These are phyloP conservation scores for Aurifilum marmelostoma DNA, from an alignment of 2,329 filamentous ascomycete species.

Conservation along the genomic window DNA sequence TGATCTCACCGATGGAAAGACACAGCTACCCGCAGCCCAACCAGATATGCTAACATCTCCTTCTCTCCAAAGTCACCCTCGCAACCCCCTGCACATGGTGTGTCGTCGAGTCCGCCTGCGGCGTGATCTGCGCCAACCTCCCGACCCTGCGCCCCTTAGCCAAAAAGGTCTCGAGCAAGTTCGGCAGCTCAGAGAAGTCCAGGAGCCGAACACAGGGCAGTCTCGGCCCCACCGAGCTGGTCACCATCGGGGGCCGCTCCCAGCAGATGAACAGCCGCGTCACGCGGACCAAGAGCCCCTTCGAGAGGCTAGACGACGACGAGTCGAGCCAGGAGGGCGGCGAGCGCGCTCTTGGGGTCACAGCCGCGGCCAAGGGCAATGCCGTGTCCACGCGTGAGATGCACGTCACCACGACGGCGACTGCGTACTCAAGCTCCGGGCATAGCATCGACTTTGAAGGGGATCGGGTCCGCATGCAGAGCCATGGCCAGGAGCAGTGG, in stretches of 20 bases:
- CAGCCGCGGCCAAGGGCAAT: not conserved
- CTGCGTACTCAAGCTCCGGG: not conserved
- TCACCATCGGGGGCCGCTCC: constrained; percentile 25
- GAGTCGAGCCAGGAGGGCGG: constrained; percentile 11
- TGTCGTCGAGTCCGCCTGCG: constrained; percentile 39
- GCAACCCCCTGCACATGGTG: constrained; percentile 39
- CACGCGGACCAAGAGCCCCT: constrained; percentile 22
- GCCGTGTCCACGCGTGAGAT: not conserved
- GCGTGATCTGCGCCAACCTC: constrained; percentile 47
- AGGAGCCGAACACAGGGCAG: not conserved
- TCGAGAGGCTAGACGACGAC: constrained; percentile 23
- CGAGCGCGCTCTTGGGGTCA: not conserved
- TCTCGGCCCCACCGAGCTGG: constrained; percentile 22
- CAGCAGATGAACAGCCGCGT: constrained; percentile 12
- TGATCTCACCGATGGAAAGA: not conserved
- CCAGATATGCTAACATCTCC: not conserved
- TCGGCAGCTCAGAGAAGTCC: constrained; percentile 25
- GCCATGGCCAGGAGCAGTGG: not conserved
- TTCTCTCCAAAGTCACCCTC: constrained; percentile 33
- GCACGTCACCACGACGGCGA: not conserved
- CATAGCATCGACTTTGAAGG: not conserved
- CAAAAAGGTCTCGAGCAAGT: constrained; percentile 25
- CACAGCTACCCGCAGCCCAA: too few species aligned
- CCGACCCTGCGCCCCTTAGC: constrained; percentile 45
- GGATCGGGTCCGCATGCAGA: not conserved